Conservation (phyloP, 1,284 basidiomycete genomes). For the Boletus semigastroideus region DNA sequence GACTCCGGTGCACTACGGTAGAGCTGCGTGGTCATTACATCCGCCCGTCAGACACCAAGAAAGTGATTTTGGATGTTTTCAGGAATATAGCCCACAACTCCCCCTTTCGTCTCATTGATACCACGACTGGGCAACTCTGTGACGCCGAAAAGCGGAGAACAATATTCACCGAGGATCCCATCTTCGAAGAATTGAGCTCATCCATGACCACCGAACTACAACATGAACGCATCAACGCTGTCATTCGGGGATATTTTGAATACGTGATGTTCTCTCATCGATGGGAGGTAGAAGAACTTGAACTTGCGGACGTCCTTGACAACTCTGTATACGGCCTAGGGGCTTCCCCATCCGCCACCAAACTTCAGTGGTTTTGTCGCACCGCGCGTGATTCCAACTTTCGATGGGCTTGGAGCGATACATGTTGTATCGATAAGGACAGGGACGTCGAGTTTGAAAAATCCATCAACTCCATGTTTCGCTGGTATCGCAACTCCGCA, state of each 20-base stretch:
- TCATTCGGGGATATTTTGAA: constrained; percentile 12
- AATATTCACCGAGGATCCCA: constrained; percentile 16
- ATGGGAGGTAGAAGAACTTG: constrained; percentile 20
- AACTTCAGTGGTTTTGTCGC: constrained; percentile 21
- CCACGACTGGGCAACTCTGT: constrained; percentile 20
- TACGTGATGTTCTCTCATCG: constrained; percentile 29
- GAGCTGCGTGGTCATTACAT: constrained; percentile 13
- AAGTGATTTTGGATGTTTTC: constrained; percentile 1
- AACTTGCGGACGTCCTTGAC: constrained; percentile 13
- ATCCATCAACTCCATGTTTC: constrained; percentile 29
- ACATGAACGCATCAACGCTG: constrained; percentile 3
- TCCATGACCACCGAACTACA: constrained; percentile 13
- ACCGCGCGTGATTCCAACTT: constrained; percentile 8
- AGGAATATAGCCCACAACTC: neutral
- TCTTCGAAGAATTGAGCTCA: constrained; percentile 23
- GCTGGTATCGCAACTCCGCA: constrained; percentile 19
- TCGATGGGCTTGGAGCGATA: constrained; percentile 30
- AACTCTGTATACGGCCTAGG: constrained; percentile 18
- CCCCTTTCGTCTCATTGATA: constrained; percentile 24
- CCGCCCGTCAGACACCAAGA: constrained; percentile 9
- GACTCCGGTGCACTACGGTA: constrained; percentile 6
- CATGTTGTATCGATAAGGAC: constrained; percentile 29
- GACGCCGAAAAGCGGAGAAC: constrained; percentile 13
- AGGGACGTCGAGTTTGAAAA: constrained; percentile 21
- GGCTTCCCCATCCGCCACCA: constrained; percentile 2